These are phyloP conservation scores for Coffea canephora DNA, from an alignment of 257 asterid genomes.

Conservation along the genomic window DNA sequence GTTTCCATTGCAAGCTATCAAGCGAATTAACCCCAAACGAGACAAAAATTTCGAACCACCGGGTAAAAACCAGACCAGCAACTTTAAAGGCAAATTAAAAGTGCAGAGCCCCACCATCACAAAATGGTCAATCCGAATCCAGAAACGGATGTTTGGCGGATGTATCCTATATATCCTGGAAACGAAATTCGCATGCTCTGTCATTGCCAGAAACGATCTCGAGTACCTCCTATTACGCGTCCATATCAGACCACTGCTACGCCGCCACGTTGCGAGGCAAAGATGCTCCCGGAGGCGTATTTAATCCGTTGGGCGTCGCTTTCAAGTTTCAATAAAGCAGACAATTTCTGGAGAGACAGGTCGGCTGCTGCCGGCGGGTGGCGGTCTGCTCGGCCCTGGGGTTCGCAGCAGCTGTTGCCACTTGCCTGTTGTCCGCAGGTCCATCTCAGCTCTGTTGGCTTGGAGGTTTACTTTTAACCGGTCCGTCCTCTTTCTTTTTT, in stretches of 20 bases:
- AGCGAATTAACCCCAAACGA: background rate
- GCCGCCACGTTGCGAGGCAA: slow-evolving; percentile 22
- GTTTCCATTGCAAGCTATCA: background rate
- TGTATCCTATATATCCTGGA: slow-evolving; percentile 26
- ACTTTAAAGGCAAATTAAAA: no score
- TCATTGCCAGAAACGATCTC: slow-evolving; percentile 21
- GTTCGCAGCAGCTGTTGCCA: slow-evolving; percentile 20
- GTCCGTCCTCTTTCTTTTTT: background rate
- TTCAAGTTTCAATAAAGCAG: slow-evolving; percentile 26
- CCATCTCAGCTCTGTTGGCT: background rate
- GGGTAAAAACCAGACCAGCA: background rate
- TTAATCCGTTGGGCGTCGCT: slow-evolving; percentile 46
- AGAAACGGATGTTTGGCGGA: slow-evolving; percentile 13
- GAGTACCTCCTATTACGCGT: slow-evolving; percentile 12
- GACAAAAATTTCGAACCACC: background rate
- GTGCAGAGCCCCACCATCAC: slow-evolving; percentile 7
- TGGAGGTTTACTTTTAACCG: background rate
- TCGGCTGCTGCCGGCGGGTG: slow-evolving; percentile 56
- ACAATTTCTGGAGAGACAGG: slow-evolving; percentile 38
- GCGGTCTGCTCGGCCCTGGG: slow-evolving; percentile 45
- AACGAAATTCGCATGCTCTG: slow-evolving; percentile 61
- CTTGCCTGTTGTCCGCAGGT: slow-evolving; percentile 23
- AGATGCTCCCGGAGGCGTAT: slow-evolving; percentile 4
- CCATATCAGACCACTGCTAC: slow-evolving; percentile 12
- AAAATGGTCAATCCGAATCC: background rate